Evolutionary conservation across 176 grass and related monocot species (phyloP).

Genomic region (Musa itinerans): DNA sequence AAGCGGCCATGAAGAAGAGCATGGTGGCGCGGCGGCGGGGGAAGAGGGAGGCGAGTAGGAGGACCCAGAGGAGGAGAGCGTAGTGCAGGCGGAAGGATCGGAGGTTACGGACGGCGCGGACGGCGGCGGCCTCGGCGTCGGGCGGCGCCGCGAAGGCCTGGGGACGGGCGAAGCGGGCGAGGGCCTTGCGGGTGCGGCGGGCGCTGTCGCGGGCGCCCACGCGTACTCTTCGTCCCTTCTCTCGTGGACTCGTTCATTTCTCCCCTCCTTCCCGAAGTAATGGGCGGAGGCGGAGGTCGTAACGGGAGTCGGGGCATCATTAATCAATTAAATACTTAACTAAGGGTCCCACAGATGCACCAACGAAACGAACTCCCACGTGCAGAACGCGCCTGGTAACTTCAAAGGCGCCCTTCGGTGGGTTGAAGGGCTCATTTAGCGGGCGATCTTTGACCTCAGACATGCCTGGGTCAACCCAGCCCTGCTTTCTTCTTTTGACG

Average conservation of each 20-base stretch:
- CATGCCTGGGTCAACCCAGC: too few relatives aligned
- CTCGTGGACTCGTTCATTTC: not conserved
- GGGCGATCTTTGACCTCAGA: too few relatives aligned
- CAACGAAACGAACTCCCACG: not conserved
- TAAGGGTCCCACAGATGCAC: too few relatives aligned
- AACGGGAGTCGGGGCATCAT: not conserved
- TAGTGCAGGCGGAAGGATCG: slow-evolving; percentile 63
- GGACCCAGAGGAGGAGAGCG: slow-evolving; percentile 41
- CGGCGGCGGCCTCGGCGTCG: slow-evolving; percentile 62
- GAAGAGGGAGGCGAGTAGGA: slow-evolving; percentile 50
- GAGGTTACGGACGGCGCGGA: slow-evolving; percentile 69
- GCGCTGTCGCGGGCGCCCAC: slow-evolving; percentile 38
- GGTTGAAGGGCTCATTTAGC: not conserved
- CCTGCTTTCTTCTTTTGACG: too few relatives aligned
- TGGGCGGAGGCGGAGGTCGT: not conserved
- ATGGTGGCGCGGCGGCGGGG: slow-evolving; percentile 47
- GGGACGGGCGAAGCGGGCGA: slow-evolving; percentile 45
- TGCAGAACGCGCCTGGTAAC: too few relatives aligned
- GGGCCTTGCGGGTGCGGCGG: slow-evolving; percentile 9
- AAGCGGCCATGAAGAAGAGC: slow-evolving; percentile 69
- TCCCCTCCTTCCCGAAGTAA: not conserved
- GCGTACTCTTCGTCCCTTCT: not conserved
- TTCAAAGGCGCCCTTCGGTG: not conserved
- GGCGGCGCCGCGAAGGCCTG: slow-evolving; percentile 39
- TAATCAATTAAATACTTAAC: too few relatives aligned